Evolutionary conservation across 2,329 filamentous ascomycete genomes (phyloP), one percentile per base, ranked within the genome.

Genomic region (Diaporthe vaccinii): DNA sequence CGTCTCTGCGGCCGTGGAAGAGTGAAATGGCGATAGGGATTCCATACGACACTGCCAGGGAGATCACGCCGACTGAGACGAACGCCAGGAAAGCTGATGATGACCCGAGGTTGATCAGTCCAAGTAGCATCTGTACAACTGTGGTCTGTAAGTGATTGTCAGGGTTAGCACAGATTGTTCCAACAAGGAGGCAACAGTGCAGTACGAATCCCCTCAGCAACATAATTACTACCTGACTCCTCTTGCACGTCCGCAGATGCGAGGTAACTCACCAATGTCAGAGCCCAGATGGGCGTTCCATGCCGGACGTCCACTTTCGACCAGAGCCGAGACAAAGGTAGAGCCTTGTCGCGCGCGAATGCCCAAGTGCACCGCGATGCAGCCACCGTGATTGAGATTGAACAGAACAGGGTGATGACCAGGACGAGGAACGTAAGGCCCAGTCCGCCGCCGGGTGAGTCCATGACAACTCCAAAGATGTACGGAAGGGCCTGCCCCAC

Each of bases 291-390:
- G 0, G 90, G 89, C 1, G 89, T 86, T 67, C 89, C 88, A 34
- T 89, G 85, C 67, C 85, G 86, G 41, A 82, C 79, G 81, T 90
- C 88, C 75, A 91, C 85, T n/a, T 82, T 82, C 70, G 86, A 86
- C 87, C 88, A 91, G n/a, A 85, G 74, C 4, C 80, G 78, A 7
- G 86, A 87, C 10, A 89, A 83, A 3, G 90, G 90, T 61, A 91
- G 88, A 58, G 89, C 89, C 55, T 87, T 87, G 78, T 91, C 89
- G 76, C 90, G 87, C 49, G 90, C 90, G 78, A 93, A 92, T 10
- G 91, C 92, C 85, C 92, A 90, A 2, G 90, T 92, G 81, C 91
- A 92, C 51, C 92, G 89, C 51, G 91, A 93, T 0, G 92, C 88
- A 6, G 92, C 91, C 15, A 93, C 92, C 4, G 92, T 92, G 81